Conservation (phyloP, 345 rosid genomes). For the Citrus inodora region DNA sequence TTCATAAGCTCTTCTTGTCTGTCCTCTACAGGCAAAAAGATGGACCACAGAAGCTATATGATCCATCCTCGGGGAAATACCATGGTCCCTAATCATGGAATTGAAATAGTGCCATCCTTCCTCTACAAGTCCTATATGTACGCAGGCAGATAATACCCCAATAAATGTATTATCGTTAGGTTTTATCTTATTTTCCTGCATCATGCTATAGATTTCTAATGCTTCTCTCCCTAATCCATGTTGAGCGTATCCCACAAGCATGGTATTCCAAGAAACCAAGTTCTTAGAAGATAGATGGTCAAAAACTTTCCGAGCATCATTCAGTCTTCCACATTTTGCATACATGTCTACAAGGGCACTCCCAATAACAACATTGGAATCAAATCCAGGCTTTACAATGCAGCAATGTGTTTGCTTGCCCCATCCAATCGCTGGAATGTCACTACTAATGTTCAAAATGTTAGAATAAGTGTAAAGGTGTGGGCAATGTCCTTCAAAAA, state of each 20-base stretch:
- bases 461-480: conserved; percentile 25
- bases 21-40: conserved; percentile 33
- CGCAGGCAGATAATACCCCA: conserved; percentile 33
- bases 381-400: conserved; percentile 30
- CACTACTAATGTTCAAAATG: conserved; percentile 23
- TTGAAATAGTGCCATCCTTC: conserved; percentile 28
- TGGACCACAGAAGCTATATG: conserved; percentile 32
- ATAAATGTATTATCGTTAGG: conserved; percentile 31
- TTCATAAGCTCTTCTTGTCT: conserved; percentile 27
- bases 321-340: conserved; percentile 32
- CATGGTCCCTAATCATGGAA: conserved; percentile 29
- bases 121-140: conserved; percentile 27
- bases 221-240: conserved; percentile 32
- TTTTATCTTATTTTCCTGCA: conserved; percentile 23
- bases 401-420: conserved; percentile 36
- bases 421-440: conserved; percentile 28
- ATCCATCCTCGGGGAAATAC: conserved; percentile 27
- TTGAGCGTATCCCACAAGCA: conserved; percentile 33
- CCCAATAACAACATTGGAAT: conserved; percentile 27
- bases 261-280: conserved; percentile 36
- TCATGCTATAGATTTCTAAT: conserved; percentile 22
- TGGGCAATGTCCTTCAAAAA: conserved; percentile 20
- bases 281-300: conserved; percentile 24
- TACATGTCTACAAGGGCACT: conserved; percentile 36
- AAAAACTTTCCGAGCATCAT: conserved; percentile 31